Evolutionary conservation across 2,329 filamentous ascomycete species (phyloP).

Genomic region (Botrytis galanthina): DNA sequence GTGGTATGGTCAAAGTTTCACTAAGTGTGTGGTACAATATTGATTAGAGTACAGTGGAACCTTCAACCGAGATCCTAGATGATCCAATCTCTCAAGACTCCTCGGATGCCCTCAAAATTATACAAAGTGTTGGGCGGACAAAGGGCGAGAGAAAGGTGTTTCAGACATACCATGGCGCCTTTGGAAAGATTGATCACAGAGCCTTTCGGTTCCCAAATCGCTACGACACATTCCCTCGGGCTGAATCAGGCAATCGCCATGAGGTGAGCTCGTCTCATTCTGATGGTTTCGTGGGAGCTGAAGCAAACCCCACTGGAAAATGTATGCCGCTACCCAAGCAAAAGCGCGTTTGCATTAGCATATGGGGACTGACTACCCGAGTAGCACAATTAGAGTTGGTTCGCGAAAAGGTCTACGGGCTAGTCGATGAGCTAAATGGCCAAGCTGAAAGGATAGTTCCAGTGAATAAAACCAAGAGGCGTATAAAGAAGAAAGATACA

Average conservation of each 20-base stretch:
- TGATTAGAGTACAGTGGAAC: conserved; percentile 14
- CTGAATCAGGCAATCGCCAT: background rate
- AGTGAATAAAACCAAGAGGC: no score
- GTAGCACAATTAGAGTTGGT: conserved; percentile 24
- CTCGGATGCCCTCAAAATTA: background rate
- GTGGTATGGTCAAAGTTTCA: background rate
- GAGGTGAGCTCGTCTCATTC: conserved; percentile 22
- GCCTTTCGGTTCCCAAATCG: conserved; percentile 30
- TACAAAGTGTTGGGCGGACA: background rate
- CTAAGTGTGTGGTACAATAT: background rate
- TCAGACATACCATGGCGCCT: background rate
- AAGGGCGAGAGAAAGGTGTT: background rate
- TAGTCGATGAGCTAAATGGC: background rate
- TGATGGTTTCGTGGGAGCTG: conserved; percentile 34
- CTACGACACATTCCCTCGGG: background rate
- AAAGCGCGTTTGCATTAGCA: background rate
- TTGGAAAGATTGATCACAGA: conserved; percentile 22
- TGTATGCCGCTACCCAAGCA: conserved; percentile 27
- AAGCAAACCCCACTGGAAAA: conserved; percentile 29
- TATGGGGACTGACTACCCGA: conserved; percentile 2
- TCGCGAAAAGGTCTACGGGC: conserved; percentile 8
- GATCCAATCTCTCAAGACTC: conserved; percentile 32
- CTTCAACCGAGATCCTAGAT: conserved; percentile 26
- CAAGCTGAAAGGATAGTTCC: background rate
- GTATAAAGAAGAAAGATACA: background rate